These are phyloP conservation scores for Stachybotrys elegans DNA, from an alignment of 2,329 filamentous ascomycete genomes.

Conservation along the genomic window DNA sequence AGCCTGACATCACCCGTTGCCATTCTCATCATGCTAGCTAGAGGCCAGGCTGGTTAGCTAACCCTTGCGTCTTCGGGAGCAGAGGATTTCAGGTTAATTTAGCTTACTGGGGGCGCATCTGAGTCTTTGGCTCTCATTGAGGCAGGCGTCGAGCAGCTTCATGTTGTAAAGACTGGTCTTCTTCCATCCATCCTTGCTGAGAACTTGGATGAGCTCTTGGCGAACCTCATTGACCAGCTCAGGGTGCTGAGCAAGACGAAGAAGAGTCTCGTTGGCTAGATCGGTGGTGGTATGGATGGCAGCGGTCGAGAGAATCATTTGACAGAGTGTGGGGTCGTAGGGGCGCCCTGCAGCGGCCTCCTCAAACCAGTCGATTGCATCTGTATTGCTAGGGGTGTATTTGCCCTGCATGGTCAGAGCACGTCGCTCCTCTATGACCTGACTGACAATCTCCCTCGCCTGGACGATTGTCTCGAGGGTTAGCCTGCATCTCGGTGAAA, in stretches of 20 bases:
- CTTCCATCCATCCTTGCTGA: slow-evolving; percentile 26
- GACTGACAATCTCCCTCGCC: slow-evolving; percentile 14
- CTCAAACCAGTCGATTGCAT: slow-evolving; percentile 53
- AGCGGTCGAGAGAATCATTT: slow-evolving; percentile 32
- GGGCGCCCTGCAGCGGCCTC: slow-evolving; percentile 26
- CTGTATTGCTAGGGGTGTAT: slow-evolving; percentile 29
- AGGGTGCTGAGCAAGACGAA: slow-evolving; percentile 32
- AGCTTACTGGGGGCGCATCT: slow-evolving; percentile 1
- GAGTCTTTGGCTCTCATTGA: slow-evolving; percentile 9
- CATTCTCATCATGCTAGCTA: slow-evolving; percentile 3
- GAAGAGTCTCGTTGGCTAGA: slow-evolving; percentile 10
- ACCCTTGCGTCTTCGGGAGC: too few relatives aligned
- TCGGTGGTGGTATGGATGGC: slow-evolving; percentile 50
- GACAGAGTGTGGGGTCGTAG: slow-evolving; percentile 9
- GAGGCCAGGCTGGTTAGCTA: not conserved
- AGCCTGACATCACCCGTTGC: slow-evolving; percentile 5
- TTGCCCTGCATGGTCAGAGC: slow-evolving; percentile 4
- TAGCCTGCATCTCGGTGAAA: slow-evolving; percentile 31
- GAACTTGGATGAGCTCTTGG: slow-evolving; percentile 28
- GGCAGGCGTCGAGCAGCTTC: slow-evolving; percentile 7
- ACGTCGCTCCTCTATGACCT: slow-evolving; percentile 40
- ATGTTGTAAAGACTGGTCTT: slow-evolving; percentile 29
- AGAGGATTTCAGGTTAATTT: not conserved
- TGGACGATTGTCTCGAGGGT: slow-evolving; percentile 12
- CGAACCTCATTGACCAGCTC: slow-evolving; percentile 31